Evolutionary conservation across 768 basidiomycete genomes (phyloP).

Genomic region (Grammothele lineata): DNA sequence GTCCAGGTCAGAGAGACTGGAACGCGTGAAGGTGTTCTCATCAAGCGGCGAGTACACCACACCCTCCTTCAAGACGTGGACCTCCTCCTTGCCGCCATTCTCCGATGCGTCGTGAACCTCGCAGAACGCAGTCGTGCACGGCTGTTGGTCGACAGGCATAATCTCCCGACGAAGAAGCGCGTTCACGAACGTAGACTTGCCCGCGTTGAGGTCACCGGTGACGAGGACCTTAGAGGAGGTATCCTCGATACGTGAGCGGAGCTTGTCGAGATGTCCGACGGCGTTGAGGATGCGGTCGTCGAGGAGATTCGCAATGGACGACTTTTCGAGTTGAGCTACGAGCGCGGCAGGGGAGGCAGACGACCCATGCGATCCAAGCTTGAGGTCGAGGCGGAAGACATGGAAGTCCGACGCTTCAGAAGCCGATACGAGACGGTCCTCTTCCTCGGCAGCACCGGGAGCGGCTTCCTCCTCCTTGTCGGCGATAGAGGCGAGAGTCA

Average conservation of each 20-base stretch:
- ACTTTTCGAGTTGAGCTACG: slow-evolving; percentile 88
- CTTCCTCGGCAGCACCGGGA: slow-evolving; percentile 23
- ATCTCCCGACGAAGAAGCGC: slow-evolving; percentile 85
- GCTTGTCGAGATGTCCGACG: slow-evolving; percentile 75
- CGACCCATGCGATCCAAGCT: slow-evolving; percentile 73
- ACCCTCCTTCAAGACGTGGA: slow-evolving; percentile 75
- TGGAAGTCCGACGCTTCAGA: slow-evolving; percentile 62
- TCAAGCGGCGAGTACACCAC: slow-evolving; percentile 65
- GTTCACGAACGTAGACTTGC: slow-evolving; percentile 98
- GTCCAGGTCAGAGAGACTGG: slow-evolving; percentile 67
- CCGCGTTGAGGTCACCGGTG: slow-evolving; percentile 96
- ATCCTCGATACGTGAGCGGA: slow-evolving; percentile 84
- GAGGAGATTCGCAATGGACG: slow-evolving; percentile 87
- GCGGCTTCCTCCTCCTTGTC: slow-evolving; percentile 42
- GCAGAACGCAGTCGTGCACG: slow-evolving; percentile 95
- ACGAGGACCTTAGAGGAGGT: slow-evolving; percentile 95
- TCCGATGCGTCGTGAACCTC: slow-evolving; percentile 91
- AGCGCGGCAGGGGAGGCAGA: slow-evolving; percentile 61
- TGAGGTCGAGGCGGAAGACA: slow-evolving; percentile 89
- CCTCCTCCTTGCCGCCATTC: slow-evolving; percentile 76
- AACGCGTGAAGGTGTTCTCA: slow-evolving; percentile 71
- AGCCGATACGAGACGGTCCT: slow-evolving; percentile 34
- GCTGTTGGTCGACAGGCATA: slow-evolving; percentile 98
- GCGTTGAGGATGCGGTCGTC: slow-evolving; percentile 78
- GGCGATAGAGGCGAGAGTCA: slow-evolving; percentile 52